These are phyloP conservation scores for Yarrowia deformans DNA, from an alignment of 805 yeast genomes.

Conservation along the genomic window DNA sequence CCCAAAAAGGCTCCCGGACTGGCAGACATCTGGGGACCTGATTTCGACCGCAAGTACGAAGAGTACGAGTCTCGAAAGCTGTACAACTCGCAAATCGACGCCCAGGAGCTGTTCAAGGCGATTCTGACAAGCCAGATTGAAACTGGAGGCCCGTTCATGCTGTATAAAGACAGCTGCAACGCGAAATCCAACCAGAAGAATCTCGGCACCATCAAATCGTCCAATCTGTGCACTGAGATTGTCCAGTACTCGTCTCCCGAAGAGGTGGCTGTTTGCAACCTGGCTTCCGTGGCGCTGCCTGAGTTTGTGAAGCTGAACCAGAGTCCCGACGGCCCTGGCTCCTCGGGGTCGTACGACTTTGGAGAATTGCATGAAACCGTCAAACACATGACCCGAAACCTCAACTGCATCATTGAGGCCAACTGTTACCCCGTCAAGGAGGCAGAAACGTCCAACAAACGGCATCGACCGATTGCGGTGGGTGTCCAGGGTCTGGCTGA, in stretches of 20 bases:
- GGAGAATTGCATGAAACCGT: slow-evolving; percentile 71
- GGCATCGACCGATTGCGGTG: slow-evolving; percentile 86
- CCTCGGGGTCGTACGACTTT: slow-evolving; percentile 62
- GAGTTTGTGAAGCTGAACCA: slow-evolving; percentile 61
- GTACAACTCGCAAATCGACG: slow-evolving; percentile 66
- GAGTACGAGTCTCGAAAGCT: slow-evolving; percentile 72
- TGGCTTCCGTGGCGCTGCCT: slow-evolving; percentile 91
- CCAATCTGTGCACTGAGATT: slow-evolving; percentile 91
- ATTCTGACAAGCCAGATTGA: slow-evolving; percentile 90
- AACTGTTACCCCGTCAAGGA: slow-evolving; percentile 79
- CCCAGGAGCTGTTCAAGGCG: slow-evolving; percentile 86
- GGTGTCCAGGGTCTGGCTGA: slow-evolving; percentile 98
- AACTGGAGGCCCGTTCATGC: slow-evolving; percentile 92
- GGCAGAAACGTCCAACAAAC: slow-evolving; percentile 72
- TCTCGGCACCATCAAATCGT: slow-evolving; percentile 87
- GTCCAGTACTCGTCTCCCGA: slow-evolving; percentile 85
- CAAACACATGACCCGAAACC: slow-evolving; percentile 75
- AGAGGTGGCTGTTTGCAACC: slow-evolving; percentile 92
- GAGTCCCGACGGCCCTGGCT: slow-evolving; percentile 43
- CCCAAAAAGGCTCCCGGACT: slow-evolving; percentile 87
- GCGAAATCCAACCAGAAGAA: slow-evolving; percentile 84
- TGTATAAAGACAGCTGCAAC: slow-evolving; percentile 95
- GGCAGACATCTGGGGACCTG: slow-evolving; percentile 78
- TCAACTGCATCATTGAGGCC: slow-evolving; percentile 82
- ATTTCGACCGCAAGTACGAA: slow-evolving; percentile 71